Conservation (phyloP, 1,284 basidiomycete species). For the Laetiporus sulphureus region DNA sequence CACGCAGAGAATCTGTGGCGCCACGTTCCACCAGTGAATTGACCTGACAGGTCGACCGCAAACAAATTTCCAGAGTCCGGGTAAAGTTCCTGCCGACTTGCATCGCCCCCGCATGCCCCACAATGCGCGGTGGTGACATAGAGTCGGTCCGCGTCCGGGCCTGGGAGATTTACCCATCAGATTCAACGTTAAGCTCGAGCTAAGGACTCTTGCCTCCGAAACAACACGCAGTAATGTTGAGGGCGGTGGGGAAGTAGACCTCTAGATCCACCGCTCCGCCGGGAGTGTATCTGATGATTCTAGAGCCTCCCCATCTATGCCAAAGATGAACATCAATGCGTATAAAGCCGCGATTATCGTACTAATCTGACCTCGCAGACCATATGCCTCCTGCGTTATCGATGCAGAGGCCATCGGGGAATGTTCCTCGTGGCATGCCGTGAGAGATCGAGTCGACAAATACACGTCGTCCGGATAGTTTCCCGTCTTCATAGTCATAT, state of each 20-base stretch:
- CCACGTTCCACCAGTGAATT: slow-evolving; percentile 39
- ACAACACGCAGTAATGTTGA: slow-evolving; percentile 59
- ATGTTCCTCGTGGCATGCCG: slow-evolving; percentile 42
- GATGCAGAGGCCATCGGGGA: slow-evolving; percentile 59
- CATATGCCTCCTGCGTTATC: slow-evolving; percentile 60
- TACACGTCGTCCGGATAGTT: slow-evolving; percentile 45
- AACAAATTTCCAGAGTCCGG: slow-evolving; percentile 64
- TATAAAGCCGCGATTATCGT: slow-evolving; percentile 6
- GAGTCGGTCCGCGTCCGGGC: slow-evolving; percentile 53
- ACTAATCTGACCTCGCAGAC: slow-evolving; percentile 49
- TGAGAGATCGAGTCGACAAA: slow-evolving; percentile 50
- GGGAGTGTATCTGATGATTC: slow-evolving; percentile 46
- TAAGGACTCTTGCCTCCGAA: slow-evolving; percentile 52
- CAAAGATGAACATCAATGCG: slow-evolving; percentile 9
- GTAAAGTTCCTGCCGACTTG: slow-evolving; percentile 40
- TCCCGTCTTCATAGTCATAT: slow-evolving; percentile 56
- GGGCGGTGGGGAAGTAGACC: slow-evolving; percentile 49
- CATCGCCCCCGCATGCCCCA: slow-evolving; percentile 46
- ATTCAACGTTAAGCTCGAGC: background rate
- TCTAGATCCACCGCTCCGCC: slow-evolving; percentile 48
- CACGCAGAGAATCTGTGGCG: slow-evolving; percentile 30
- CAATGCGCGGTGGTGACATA: slow-evolving; percentile 66
- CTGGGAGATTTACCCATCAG: slow-evolving; percentile 25
- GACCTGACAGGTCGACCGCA: slow-evolving; percentile 49
- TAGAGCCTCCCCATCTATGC: slow-evolving; percentile 55